Percentiles rank a stretch among this genome's conserved stretches.
phyloP scores from a whole-genome alignment of 148 eudicot genomes.

The Rhododendron ovatum region DNA sequence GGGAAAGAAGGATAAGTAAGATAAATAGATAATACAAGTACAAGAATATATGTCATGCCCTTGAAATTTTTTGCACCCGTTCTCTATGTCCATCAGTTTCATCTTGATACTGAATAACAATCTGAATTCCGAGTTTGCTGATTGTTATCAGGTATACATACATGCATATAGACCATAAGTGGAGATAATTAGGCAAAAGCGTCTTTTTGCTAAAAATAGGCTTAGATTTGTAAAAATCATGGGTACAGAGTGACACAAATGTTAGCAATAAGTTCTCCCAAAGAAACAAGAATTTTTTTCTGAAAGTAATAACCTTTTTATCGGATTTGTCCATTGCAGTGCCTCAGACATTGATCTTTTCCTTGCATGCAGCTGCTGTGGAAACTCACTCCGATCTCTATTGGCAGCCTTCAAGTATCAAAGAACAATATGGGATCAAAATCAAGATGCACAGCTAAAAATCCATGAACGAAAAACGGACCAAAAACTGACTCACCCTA shows the following conservation, averaged over 20 bases:
- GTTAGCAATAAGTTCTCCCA: background rate
- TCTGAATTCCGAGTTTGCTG: background rate
- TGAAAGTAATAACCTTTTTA: conserved; percentile 44
- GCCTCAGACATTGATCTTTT: conserved; percentile 29
- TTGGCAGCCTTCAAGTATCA: conserved; percentile 47
- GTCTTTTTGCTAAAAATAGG: background rate
- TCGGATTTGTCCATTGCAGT: conserved; percentile 36
- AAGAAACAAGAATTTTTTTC: background rate
- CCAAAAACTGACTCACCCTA: conserved; percentile 30
- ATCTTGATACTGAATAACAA: background rate
- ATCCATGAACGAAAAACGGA: background rate
- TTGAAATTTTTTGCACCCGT: too few species aligned
- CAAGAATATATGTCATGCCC: background rate
- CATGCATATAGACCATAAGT: background rate
- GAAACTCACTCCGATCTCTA: conserved; percentile 45
- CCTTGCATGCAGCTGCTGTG: conserved; percentile 25
- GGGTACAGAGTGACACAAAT: background rate
- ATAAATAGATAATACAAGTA: background rate
- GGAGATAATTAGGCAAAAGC: background rate
- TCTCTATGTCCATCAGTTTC: background rate
- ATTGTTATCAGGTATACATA: background rate
- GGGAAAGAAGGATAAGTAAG: background rate
- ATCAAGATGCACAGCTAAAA: conserved; percentile 5
- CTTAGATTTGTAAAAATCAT: background rate
- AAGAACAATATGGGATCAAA: conserved; percentile 8